Percentiles rank a stretch among this genome's conserved stretches.
These are phyloP conservation scores for Hapsidospora chrysogenum DNA, from an alignment of 495 filamentous ascomycete species.

Conservation along the genomic window DNA sequence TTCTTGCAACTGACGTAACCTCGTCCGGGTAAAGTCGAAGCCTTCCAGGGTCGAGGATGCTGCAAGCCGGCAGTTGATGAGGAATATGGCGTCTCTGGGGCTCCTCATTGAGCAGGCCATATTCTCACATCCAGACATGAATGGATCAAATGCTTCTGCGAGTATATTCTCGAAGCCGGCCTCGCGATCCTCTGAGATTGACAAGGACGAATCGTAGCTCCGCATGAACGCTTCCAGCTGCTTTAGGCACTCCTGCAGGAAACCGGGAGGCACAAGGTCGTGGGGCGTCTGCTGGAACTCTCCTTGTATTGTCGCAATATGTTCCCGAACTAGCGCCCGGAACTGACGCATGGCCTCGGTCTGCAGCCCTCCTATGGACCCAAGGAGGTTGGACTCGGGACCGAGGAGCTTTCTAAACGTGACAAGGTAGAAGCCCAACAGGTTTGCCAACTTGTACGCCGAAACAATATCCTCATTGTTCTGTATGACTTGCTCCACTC, in stretches of 20 bases:
- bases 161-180: constrained; percentile 66
- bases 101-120: constrained; percentile 43
- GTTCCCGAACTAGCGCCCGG: constrained; percentile 58
- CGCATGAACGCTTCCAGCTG: constrained; percentile 59
- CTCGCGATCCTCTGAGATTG: constrained; percentile 34
- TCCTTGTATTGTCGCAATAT: constrained; percentile 51
- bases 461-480: constrained; percentile 79
- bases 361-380: constrained; percentile 48
- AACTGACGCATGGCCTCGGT: constrained; percentile 73
- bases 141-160: constrained; percentile 70
- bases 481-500: constrained; percentile 81
- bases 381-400: constrained; percentile 47
- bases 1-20: constrained; percentile 26
- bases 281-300: constrained; percentile 48
- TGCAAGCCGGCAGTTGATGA: constrained; percentile 62
- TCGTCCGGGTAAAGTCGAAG: constrained; percentile 37
- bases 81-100: constrained; percentile 53
- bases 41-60: constrained; percentile 30
- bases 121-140: constrained; percentile 53
- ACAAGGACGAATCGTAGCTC: constrained; percentile 67
- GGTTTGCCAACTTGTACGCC: constrained; percentile 76
- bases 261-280: constrained; percentile 67
- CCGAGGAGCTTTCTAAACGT: constrained; percentile 74
- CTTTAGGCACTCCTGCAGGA: constrained; percentile 66
- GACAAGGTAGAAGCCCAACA: constrained; percentile 73